Evolutionary conservation across 495 filamentous ascomycete genomes (phyloP).

Genomic region (Lentithecium fluviatile): DNA sequence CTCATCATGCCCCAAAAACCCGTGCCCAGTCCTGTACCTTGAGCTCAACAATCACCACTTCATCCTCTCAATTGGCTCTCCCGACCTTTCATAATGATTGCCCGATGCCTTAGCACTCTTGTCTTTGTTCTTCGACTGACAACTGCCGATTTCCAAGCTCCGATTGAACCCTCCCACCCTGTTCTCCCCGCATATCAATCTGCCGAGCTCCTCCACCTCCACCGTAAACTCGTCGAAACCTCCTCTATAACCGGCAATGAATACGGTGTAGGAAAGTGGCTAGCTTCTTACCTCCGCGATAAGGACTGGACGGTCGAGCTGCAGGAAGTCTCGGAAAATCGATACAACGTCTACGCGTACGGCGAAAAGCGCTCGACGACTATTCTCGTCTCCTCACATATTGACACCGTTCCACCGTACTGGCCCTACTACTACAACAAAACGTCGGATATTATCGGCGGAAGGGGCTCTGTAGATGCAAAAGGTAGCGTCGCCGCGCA

Average conservation of each 20-base stretch:
- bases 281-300: conserved; percentile 62
- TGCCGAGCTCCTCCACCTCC: conserved; percentile 66
- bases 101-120: not conserved
- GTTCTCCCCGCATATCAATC: conserved; percentile 20
- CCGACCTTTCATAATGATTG: not conserved
- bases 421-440: conserved; percentile 57
- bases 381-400: conserved; percentile 73
- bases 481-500: conserved; percentile 79
- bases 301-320: conserved; percentile 63
- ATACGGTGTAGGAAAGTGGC: conserved; percentile 62
- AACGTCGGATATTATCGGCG: conserved; percentile 51
- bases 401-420: conserved; percentile 68
- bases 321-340: conserved; percentile 50
- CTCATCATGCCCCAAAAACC: too few relatives aligned
- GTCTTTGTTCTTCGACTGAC: not conserved
- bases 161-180: not conserved
- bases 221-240: conserved; percentile 71
- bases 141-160: not conserved
- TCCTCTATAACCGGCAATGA: conserved; percentile 77
- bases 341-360: conserved; percentile 82
- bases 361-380: conserved; percentile 56
- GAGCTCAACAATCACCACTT: too few relatives aligned
- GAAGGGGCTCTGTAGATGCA: conserved; percentile 85
- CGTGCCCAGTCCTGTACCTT: too few relatives aligned
- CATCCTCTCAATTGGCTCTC: not conserved